A percentile compares a stretch with the other conserved stretches of the same genome.
These are phyloP conservation scores for Erodium trifolium DNA, from an alignment of 441 rosid genomes.

Conservation along the genomic window DNA sequence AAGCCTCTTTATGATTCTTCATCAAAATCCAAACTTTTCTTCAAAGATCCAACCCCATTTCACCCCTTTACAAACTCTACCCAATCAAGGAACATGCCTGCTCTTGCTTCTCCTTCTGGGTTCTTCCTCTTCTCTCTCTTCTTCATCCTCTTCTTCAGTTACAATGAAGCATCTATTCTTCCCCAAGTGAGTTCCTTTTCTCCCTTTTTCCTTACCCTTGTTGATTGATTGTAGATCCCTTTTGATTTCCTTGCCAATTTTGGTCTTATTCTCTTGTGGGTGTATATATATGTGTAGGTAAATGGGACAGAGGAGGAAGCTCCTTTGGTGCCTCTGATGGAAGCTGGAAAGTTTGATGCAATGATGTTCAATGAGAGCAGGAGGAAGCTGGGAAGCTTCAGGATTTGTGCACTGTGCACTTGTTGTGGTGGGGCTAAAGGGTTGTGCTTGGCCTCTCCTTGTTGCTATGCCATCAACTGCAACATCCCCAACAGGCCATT, in stretches of 20 bases:
- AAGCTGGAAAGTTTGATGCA: conserved; percentile 36
- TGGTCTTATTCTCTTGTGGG: not conserved
- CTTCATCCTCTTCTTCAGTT: conserved; percentile 14
- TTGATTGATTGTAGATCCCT: conserved; percentile 26
- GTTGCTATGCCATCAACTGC: conserved; percentile 97
- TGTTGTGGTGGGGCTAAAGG: conserved; percentile 92
- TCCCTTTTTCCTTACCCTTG: not conserved
- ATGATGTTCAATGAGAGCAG: conserved; percentile 69
- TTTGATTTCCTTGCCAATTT: conserved; percentile 8
- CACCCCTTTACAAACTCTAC: not conserved
- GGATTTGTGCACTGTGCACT: conserved; percentile 87
- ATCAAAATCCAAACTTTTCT: conserved; percentile 1
- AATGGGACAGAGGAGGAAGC: conserved; percentile 32
- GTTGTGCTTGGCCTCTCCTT: conserved; percentile 75
- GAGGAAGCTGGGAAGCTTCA: conserved; percentile 73
- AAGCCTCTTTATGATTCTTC: not conserved
- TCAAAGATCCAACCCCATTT: not conserved
- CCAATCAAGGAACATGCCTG: conserved; percentile 5
- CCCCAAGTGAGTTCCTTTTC: conserved; percentile 20
- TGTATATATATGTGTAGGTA: conserved; percentile 29
- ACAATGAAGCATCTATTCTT: conserved; percentile 11
- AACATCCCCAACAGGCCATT: conserved; percentile 94
- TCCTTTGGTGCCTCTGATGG: conserved; percentile 48
- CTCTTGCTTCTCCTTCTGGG: conserved; percentile 18
- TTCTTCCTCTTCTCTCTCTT: conserved; percentile 1